Evolutionary conservation across 495 filamentous ascomycete species (phyloP), one percentile per base, ranked within the genome.

Genomic region (Elasticomyces elasticus): DNA sequence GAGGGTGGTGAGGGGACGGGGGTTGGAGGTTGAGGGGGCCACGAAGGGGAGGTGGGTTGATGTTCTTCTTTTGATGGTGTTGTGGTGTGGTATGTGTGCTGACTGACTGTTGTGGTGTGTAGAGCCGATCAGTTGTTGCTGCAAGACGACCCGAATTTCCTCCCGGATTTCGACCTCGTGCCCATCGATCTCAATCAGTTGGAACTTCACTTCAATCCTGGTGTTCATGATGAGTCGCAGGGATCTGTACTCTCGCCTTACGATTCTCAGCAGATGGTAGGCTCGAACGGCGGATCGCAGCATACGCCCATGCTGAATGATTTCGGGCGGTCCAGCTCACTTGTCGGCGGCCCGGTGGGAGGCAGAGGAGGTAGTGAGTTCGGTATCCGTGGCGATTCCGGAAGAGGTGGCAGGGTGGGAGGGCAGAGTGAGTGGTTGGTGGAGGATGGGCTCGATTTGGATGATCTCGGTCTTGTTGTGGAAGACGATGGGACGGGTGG

Each of bases 141-240:
- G 3, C 70, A 76, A 20, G 87, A 98, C 57, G 92, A 97, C 65
- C 89, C 89, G 5, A 76, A 80, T n/a, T 95, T 96, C 60, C 66
- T 89, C 1, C 85, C 86, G 0, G 85, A 87, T 35, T 74, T 79
- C 22, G 69, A 66, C 43, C 71, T 86, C 17, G 76, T 76, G 11
- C 70, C 72, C 10, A 66, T 84, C 19, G 76, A 83, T 33, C 61
- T 85, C 27, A 78, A 86, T 48, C 56, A 83, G 26, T 57, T 67
- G 42, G 35, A 40, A 12, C 35, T 40, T 2, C 59, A 63, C 26
- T 57, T 74, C 31, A 64, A 70, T 15, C 49, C 63, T 43, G 62
- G 66, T 13, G 43, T 35, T 12, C 27, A 26, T 5, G 58, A 56
- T 17, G 58, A 57, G 12, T 69, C 66, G 44, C 69, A 56, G 42